Base-by-base conservation (phyloP, 352 stramenopile genomes). In the Pythium myriotylum region DNA sequence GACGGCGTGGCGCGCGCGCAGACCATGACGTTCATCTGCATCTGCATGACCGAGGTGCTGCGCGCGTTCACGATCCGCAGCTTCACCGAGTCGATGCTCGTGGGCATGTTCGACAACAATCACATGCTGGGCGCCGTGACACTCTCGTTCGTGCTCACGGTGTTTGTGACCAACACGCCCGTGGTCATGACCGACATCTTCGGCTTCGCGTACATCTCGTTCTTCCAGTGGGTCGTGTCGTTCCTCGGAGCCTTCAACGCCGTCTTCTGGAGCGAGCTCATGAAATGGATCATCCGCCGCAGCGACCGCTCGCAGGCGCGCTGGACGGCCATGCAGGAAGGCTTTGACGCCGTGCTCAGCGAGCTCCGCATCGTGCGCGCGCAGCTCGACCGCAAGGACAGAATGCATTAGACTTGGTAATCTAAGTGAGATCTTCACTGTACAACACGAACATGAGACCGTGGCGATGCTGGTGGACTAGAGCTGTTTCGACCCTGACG, bases 61-160 rank as follows among this genome's bases (percentile, higher is more conserved):
- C 84, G 84, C 45, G 81, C 84, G 40, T 93, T 87, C 70, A 91
- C 81, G 57, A 72, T 93, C 20, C 81, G 84, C 13, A 86, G 77
- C 59, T 89, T 93, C 53, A 88, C 76, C 8, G 77, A 84, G 47
- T 70, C 78, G 3, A 73, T 91, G 52, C 86, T 84, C 43, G 47
- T 68, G 1, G 66, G 73, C 33, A 89, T 93, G 59, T 77, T 91
- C 39, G 54, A 62, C 23, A 93, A 93, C 68, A 79, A 76, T 49
- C 84, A 79, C 65, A 78, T 93, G 76, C 68, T 87, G 32, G 43
- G 74, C 12, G 84, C 84, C 6, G 77, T 73, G 0, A 64, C 65
- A 4, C 70, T 87, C 56, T 93, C 84, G 39, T 16, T 89, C 50
- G 32, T 66, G 48, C 56, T 90, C 23, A 90, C 78, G 12, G 20